phyloP scores from a whole-genome alignment of 805 yeast species.

The Kregervanrija delftensis region DNA sequence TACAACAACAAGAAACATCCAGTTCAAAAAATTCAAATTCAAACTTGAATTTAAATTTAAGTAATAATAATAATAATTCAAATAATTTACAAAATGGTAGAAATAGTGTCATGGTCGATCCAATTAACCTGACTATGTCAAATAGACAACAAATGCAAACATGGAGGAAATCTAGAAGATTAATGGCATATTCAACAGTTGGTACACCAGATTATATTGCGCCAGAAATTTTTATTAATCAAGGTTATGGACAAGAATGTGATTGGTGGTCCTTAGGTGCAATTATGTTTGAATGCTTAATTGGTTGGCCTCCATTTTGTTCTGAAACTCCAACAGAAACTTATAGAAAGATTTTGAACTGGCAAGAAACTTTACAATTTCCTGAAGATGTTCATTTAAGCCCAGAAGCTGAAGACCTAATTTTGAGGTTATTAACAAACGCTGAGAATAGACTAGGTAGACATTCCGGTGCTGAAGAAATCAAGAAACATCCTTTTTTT shows the following conservation, averaged over 20 bases:
- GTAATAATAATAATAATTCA: neutral
- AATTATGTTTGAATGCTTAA: slow-evolving; percentile 91
- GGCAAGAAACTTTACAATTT: slow-evolving; percentile 81
- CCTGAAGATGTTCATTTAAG: slow-evolving; percentile 90
- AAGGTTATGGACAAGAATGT: slow-evolving; percentile 95
- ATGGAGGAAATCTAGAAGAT: slow-evolving; percentile 85
- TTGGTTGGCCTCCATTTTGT: slow-evolving; percentile 98
- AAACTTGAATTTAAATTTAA: no score
- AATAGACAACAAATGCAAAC: slow-evolving; percentile 93
- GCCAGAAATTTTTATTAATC: slow-evolving; percentile 86
- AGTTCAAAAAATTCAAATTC: neutral
- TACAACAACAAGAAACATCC: slow-evolving; percentile 48
- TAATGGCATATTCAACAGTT: slow-evolving; percentile 94
- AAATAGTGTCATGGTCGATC: slow-evolving; percentile 84
- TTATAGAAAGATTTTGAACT: slow-evolving; percentile 81
- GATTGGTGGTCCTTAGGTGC: slow-evolving; percentile 99
- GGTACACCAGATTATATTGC: slow-evolving; percentile 97
- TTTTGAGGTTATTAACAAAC: slow-evolving; percentile 66
- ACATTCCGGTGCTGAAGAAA: slow-evolving; percentile 86
- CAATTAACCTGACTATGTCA: slow-evolving; percentile 91
- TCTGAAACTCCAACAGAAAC: slow-evolving; percentile 93
- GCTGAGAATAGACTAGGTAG: slow-evolving; percentile 80
- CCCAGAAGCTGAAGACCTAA: slow-evolving; percentile 83
- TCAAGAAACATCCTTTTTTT: slow-evolving; percentile 86
- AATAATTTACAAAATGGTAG: slow-evolving; percentile 36